Base-by-base conservation (phyloP, 2,329 filamentous ascomycete genomes). In the Septoria petroselini region DNA sequence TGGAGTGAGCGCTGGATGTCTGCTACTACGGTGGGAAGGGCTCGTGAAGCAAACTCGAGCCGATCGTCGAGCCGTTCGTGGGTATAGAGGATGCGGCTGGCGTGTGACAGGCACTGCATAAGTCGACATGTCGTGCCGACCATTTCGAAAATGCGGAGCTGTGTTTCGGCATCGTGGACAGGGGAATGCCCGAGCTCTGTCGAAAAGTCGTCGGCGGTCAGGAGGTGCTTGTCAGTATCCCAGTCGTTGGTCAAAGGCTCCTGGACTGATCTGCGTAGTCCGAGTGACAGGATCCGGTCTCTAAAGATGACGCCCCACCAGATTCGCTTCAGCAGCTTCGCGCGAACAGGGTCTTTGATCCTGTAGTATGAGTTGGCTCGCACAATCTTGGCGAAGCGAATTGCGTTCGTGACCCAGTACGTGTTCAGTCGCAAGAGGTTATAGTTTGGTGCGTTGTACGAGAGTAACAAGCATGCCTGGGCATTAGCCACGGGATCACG, bases 271-370 rank as follows among this genome's bases (percentile, higher is more conserved):
- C 57, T 40, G 7, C 57, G 48, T 8, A 59, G 41, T 7, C 57
- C 57, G 7, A 59, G 38, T 4, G 57, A 57, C 4, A 59, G 40
- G 25, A 57, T 59, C 5, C 52, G 48, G 30, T 59, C 57, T 41
- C 57, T 42, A 34, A 57, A 53, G 7, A 59, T 54, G 8, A 57
- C 54, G 30, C 54, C 54, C 57, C 57, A 59, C 57, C 57, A 59
- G 8, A 59, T 19, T 9, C 57, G 46, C 31, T 59, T 59, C 29
- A 59, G 54, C 12, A 55, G 30, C 41, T 38, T 51, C 3, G 57
- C 52, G 3, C 45, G 38, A 9, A 48, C 39, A 8, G 57, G 57
- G 15, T 59, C 57, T 14, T 49, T 53, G 18, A 55, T 48, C 9
- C 52, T 49, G 31, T 53, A 40, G 17, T 57, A 59, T 7, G 49